Evolutionary conservation across 108 stramenopile species (phyloP).

Genomic region (Nitzschia sp.): DNA sequence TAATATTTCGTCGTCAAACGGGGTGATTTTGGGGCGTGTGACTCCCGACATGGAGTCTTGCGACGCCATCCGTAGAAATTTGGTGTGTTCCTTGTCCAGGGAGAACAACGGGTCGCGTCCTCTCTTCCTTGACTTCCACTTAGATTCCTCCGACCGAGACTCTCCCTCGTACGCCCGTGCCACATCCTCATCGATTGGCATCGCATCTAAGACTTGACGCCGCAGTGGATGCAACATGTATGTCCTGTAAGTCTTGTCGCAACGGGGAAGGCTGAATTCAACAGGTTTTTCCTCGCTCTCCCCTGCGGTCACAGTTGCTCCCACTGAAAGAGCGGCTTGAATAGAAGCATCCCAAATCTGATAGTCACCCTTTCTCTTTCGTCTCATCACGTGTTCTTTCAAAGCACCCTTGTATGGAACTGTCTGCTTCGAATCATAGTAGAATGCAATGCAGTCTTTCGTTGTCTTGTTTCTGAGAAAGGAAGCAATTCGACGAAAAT

Average conservation of each 20-base stretch:
- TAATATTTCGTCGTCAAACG: constrained; percentile 1
- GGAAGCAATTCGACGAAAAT: constrained; percentile 93
- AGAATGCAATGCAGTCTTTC: constrained; percentile 90
- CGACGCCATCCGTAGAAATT: constrained; percentile 50
- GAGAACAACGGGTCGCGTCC: constrained; percentile 49
- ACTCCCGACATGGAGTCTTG: constrained; percentile 47
- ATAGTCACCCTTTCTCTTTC: constrained; percentile 73
- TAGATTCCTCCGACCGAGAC: constrained; percentile 31
- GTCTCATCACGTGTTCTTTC: constrained; percentile 80
- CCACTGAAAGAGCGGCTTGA: constrained; percentile 72
- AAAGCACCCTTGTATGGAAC: constrained; percentile 85
- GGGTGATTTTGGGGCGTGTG: neutral
- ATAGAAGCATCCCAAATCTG: constrained; percentile 83
- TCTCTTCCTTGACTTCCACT: constrained; percentile 35
- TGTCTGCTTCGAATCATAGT: constrained; percentile 92
- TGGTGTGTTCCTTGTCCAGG: constrained; percentile 50
- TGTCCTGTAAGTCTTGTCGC: constrained; percentile 62
- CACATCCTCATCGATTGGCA: constrained; percentile 41
- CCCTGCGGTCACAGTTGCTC: constrained; percentile 71
- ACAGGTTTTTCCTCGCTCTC: constrained; percentile 66
- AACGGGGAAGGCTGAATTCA: constrained; percentile 60
- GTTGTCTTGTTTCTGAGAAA: constrained; percentile 90
- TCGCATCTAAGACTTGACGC: constrained; percentile 58
- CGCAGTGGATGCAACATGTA: constrained; percentile 69
- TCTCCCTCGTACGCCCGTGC: constrained; percentile 36